These are phyloP conservation scores for Vitis vinifera DNA, from an alignment of 164 flowering plant species.

Conservation along the genomic window ASM3070453v1 NC_081821.1:7404001-7404500, in stretches of 20 bases:
- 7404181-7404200: background rate
- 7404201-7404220: background rate
- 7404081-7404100: too few species aligned
- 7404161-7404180: background rate
- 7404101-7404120: too few species aligned
- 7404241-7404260: conserved; percentile 4
- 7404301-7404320: conserved; percentile 62
- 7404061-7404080: too few species aligned
- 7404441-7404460: conserved; percentile 36
- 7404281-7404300: conserved; percentile 78
- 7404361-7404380: conserved; percentile 73
- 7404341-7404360: conserved; percentile 62
- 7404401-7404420: conserved; percentile 34
- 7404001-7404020: too few species aligned
- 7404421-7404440: conserved; percentile 41
- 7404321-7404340: conserved; percentile 87
- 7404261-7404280: conserved; percentile 15
- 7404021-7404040: too few species aligned
- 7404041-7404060: too few species aligned
- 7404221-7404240: background rate
- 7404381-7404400: conserved; percentile 69
- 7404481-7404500: conserved; percentile 87
- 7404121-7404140: too few species aligned
- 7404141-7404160: too few species aligned
- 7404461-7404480: conserved; percentile 76